Conservation (phyloP, 371 early-diverging fungal genomes). For the Entomophthora muscae region DNA sequence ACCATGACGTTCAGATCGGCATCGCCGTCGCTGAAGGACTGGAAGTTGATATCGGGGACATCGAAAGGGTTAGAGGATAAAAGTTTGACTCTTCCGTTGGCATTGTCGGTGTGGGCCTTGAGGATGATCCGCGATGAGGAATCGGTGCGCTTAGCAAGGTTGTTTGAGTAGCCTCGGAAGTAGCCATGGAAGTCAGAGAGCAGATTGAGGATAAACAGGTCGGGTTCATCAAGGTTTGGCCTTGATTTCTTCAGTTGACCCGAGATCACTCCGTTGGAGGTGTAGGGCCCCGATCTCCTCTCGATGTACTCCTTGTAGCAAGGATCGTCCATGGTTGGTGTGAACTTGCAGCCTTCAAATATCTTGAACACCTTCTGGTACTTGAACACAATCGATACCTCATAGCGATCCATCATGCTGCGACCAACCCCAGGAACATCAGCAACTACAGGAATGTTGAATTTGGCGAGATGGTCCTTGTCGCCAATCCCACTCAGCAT, state of each 20-base stretch:
- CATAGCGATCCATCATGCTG: too few relatives aligned
- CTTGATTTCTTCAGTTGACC: not conserved
- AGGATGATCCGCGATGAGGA: not conserved
- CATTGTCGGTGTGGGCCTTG: too few relatives aligned
- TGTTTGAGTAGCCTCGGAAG: too few relatives aligned
- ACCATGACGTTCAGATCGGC: constrained; percentile 1
- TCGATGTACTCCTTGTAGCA: not conserved
- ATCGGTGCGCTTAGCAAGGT: not conserved
- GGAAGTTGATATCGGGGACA: too few relatives aligned
- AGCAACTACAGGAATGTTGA: constrained; percentile 16
- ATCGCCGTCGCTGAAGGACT: not conserved
- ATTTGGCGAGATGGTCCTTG: too few relatives aligned
- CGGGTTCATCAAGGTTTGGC: not conserved
- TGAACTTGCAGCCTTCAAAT: not conserved
- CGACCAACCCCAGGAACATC: constrained; percentile 16
- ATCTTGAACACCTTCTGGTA: not conserved
- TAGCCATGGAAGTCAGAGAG: too few relatives aligned
- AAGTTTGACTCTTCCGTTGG: not conserved
- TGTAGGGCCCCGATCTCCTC: not conserved
- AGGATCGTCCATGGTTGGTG: not conserved
- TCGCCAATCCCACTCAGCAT: too few relatives aligned
- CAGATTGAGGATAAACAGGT: not conserved
- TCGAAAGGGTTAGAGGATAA: constrained; percentile 1
- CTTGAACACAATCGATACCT: not conserved
- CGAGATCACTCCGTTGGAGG: not conserved